These are phyloP conservation scores for Penicillium cosmopolitanum DNA, from an alignment of 495 filamentous ascomycete genomes.

Conservation along the genomic window DNA sequence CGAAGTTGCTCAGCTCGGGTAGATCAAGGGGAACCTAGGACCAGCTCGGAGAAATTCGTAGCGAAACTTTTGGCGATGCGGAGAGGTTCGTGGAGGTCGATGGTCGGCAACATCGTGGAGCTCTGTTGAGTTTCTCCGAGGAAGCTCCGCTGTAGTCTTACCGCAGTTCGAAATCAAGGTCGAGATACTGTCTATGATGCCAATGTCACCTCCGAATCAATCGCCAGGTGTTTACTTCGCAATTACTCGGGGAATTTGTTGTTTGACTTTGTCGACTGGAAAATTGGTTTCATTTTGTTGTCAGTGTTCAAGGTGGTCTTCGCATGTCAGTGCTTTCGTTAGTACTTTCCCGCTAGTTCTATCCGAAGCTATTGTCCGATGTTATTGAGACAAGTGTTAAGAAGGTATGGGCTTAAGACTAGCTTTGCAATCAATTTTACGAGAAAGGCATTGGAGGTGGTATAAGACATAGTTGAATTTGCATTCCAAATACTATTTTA, in stretches of 20 bases:
- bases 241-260: neutral
- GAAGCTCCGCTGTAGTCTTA: slow-evolving; percentile 2
- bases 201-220: neutral
- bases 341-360: neutral
- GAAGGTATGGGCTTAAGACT: no score
- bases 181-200: neutral
- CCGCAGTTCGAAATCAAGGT: slow-evolving; percentile 1
- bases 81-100: neutral
- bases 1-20: slow-evolving; percentile 2
- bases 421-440: no score
- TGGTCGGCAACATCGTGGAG: neutral
- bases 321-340: neutral
- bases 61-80: neutral
- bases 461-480: neutral
- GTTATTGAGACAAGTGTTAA: no score
- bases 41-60: slow-evolving; percentile 6
- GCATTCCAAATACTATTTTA: neutral
- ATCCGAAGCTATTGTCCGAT: neutral
- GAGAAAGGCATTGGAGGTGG: no score
- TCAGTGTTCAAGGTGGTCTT: neutral
- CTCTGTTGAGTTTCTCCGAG: slow-evolving; percentile 8
- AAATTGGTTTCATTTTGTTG: neutral
- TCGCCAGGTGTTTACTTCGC: neutral
- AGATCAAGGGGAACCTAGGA: slow-evolving; percentile 3
- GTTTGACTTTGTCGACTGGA: neutral